phyloP scores from a whole-genome alignment of 2,329 filamentous ascomycete genomes.

The Xylaria sp. region DNA sequence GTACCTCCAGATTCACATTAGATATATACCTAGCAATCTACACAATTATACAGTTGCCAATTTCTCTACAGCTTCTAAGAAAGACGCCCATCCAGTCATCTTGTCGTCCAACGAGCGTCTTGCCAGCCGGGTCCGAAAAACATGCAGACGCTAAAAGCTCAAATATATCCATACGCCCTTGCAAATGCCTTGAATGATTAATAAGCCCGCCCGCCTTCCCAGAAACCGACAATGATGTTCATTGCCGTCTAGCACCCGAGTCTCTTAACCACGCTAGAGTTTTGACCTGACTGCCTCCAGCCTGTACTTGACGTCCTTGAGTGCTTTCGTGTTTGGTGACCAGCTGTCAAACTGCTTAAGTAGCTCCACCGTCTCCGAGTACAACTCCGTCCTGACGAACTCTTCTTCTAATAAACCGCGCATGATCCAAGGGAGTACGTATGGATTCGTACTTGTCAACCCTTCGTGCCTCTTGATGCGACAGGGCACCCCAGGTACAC shows the following conservation, averaged over 20 bases:
- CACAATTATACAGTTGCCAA: neutral
- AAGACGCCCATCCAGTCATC: too few relatives aligned
- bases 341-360: constrained; percentile 91
- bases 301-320: constrained; percentile 95
- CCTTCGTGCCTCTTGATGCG: constrained; percentile 55
- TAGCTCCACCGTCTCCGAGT: constrained; percentile 75
- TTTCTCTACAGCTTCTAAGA: neutral
- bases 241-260: constrained; percentile 3
- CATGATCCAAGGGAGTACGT: constrained; percentile 94
- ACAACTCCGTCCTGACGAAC: constrained; percentile 80
- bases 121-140: neutral
- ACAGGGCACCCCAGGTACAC: constrained; percentile 51
- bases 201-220: neutral
- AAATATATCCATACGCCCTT: constrained; percentile 1
- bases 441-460: constrained; percentile 71
- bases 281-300: constrained; percentile 90
- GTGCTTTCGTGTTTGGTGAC: constrained; percentile 84
- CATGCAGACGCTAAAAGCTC: neutral
- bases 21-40: neutral
- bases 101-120: too few relatives aligned
- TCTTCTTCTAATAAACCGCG: constrained; percentile 90
- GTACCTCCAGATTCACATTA: neutral
- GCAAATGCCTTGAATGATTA: constrained; percentile 12
- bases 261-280: constrained; percentile 47
- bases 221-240: constrained; percentile 8